phyloP scores from a whole-genome alignment of 441 rosid species.

The Raphanus hybrid region DNA sequence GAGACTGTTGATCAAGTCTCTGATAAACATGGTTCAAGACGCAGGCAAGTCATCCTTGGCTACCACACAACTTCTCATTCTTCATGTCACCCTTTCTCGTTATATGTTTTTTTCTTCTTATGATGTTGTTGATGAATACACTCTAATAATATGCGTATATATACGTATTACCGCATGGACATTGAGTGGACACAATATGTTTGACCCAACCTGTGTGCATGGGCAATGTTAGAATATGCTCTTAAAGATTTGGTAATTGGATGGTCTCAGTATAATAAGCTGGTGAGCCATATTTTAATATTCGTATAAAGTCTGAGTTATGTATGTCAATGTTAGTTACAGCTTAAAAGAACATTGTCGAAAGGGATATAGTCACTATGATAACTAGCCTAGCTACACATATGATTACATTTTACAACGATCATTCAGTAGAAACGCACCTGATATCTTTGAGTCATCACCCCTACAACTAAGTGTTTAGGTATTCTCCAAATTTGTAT shows the following conservation, averaged over 20 bases:
- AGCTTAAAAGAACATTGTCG: not conserved
- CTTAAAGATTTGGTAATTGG: slow-evolving; percentile 4
- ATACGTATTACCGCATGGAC: slow-evolving; percentile 19
- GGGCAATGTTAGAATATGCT: slow-evolving; percentile 33
- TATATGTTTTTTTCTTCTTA: slow-evolving; percentile 1
- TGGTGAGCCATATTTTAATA: slow-evolving; percentile 14
- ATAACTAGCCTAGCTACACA: not conserved
- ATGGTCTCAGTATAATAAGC: slow-evolving; percentile 16
- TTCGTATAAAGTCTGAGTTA: slow-evolving; percentile 8
- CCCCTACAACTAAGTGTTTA: slow-evolving; percentile 2
- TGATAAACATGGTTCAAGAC: slow-evolving; percentile 11
- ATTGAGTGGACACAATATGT: slow-evolving; percentile 29
- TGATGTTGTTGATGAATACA: slow-evolving; percentile 22
- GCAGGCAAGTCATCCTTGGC: slow-evolving; percentile 49
- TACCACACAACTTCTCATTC: slow-evolving; percentile 37
- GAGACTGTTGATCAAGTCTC: slow-evolving; percentile 21
- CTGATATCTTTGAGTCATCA: not conserved
- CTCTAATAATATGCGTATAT: slow-evolving; percentile 4
- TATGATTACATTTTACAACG: not conserved
- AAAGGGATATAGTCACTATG: not conserved
- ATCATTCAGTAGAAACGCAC: not conserved
- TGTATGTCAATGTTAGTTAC: not conserved
- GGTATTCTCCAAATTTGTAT: not conserved
- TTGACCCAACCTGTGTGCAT: slow-evolving; percentile 36
- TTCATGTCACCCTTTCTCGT: slow-evolving; percentile 35